Base-by-base conservation (phyloP, 495 filamentous ascomycete species). In the Penicillium roqueforti region DNA sequence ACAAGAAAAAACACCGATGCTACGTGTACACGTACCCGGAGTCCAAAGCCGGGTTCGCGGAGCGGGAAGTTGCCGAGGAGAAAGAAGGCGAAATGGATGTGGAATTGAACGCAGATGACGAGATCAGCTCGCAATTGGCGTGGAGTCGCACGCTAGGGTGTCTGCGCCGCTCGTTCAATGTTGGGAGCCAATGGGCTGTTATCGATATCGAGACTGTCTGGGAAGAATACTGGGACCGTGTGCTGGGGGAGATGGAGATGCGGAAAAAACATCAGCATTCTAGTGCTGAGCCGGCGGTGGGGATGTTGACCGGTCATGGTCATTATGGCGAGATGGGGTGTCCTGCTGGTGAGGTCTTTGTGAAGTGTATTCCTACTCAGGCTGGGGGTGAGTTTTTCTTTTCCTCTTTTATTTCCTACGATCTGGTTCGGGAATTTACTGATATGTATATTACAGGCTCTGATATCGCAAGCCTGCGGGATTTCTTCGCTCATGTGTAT, bases 401-500 rank as follows among this genome's bases (percentile, higher is more conserved):
- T 48, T 42, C 7, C 1, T 2, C 11, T 50, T 8, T 6, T 39
- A 19, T 3, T 48, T n/a, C 10, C 28, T 40, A 31, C 6, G 9
- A n/a, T 25, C 38, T 20, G 20, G 18, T 18, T 44, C 51, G 43
- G 48, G 23, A 26, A 18, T 28, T 47, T 16, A 28, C 29, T 51
- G 20, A 57, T n/a, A 19, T 1, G 1, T 7, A 16, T 20, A 3
- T 13, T 20, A 1, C 22, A 71, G 70, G 63, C 16, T 59, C 56
- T n/a, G 58, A 57, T 20, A 51, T 59, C 2, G 40, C 58, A 8
- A 50, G 51, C 16, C 68, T 93, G 16, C 74, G 75, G 1, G 57
- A 69, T 5, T 95, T 95, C 61, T 92, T 92, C 61, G 71, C 73
- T 9, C 62, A 86, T 34, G 79, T 83, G 54, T 93, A 92, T 63